Evolutionary conservation across 2,329 filamentous ascomycete genomes (phyloP).

Genomic region (Ceratocystis lukuohia): DNA sequence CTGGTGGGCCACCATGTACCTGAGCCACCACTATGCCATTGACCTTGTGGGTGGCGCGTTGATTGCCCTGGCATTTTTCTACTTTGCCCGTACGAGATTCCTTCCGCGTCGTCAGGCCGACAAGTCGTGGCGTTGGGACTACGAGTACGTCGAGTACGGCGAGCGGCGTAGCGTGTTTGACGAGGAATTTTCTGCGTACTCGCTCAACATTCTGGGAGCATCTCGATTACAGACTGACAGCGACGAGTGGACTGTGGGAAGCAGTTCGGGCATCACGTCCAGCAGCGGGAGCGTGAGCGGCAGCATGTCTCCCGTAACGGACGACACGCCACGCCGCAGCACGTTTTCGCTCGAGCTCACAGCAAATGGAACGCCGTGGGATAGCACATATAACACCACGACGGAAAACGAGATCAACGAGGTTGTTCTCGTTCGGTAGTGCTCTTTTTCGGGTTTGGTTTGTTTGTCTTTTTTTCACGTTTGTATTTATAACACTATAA

Average conservation of each 20-base stretch:
- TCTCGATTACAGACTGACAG: slow-evolving; percentile 42
- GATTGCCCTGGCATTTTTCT: slow-evolving; percentile 65
- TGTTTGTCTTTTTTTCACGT: slow-evolving; percentile 13
- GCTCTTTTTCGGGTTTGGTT: slow-evolving; percentile 19
- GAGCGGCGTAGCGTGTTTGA: slow-evolving; percentile 27
- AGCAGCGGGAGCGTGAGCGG: slow-evolving; percentile 34
- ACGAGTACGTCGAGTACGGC: slow-evolving; percentile 82
- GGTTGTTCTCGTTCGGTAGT: slow-evolving; percentile 32
- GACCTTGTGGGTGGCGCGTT: slow-evolving; percentile 80
- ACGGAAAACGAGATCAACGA: slow-evolving; percentile 34
- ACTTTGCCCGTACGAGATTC: slow-evolving; percentile 66
- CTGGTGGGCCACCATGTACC: slow-evolving; percentile 98
- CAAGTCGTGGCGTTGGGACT: slow-evolving; percentile 86
- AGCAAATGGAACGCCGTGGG: slow-evolving; percentile 30
- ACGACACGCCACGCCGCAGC: slow-evolving; percentile 26
- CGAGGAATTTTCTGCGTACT: slow-evolving; percentile 36
- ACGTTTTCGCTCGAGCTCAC: slow-evolving; percentile 26
- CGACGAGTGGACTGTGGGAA: slow-evolving; percentile 83
- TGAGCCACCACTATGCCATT: slow-evolving; percentile 92
- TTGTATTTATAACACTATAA: slow-evolving; percentile 17
- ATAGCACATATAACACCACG: slow-evolving; percentile 27
- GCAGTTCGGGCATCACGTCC: slow-evolving; percentile 48
- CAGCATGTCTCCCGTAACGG: slow-evolving; percentile 38
- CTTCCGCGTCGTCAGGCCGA: slow-evolving; percentile 69
- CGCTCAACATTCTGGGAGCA: slow-evolving; percentile 34